phyloP scores from a whole-genome alignment of 495 filamentous ascomycete genomes.

The Podospora sp. region DNA sequence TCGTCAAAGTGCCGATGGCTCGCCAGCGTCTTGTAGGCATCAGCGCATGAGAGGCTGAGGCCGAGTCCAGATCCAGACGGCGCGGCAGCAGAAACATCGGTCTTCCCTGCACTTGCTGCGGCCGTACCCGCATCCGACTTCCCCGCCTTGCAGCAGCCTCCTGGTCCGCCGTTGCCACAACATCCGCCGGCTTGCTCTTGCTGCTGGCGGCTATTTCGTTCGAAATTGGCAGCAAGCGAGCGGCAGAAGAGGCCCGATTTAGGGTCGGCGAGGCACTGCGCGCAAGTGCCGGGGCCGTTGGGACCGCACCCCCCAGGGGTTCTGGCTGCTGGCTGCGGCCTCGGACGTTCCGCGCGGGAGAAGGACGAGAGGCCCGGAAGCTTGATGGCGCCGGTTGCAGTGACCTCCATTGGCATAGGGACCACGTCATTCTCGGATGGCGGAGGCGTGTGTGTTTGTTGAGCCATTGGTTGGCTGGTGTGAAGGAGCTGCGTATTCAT shows the following conservation, averaged over 20 bases:
- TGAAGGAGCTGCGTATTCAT: slow-evolving; percentile 4
- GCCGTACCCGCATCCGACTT: slow-evolving; percentile 7
- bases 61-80: slow-evolving; percentile 17
- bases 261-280: slow-evolving; percentile 76
- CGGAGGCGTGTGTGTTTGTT: slow-evolving; percentile 66
- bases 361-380: slow-evolving; percentile 45
- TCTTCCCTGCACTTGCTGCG: neutral
- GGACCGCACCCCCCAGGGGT: slow-evolving; percentile 52
- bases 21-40: slow-evolving; percentile 79
- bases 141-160: slow-evolving; percentile 44
- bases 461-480: slow-evolving; percentile 26
- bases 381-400: slow-evolving; percentile 52
- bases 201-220: slow-evolving; percentile 39
- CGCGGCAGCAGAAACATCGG: slow-evolving; percentile 11
- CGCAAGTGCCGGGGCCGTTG: slow-evolving; percentile 78
- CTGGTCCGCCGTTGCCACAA: slow-evolving; percentile 42
- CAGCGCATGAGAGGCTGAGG: slow-evolving; percentile 65
- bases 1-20: slow-evolving; percentile 78
- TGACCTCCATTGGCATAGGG: slow-evolving; percentile 51
- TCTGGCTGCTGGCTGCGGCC: neutral
- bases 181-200: slow-evolving; percentile 59
- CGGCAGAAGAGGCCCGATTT: slow-evolving; percentile 85
- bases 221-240: slow-evolving; percentile 69
- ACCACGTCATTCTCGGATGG: slow-evolving; percentile 67
- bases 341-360: slow-evolving; percentile 17